phyloP scores from a whole-genome alignment of 2,329 filamentous ascomycete genomes.

The Penicillium thymicola region DNA sequence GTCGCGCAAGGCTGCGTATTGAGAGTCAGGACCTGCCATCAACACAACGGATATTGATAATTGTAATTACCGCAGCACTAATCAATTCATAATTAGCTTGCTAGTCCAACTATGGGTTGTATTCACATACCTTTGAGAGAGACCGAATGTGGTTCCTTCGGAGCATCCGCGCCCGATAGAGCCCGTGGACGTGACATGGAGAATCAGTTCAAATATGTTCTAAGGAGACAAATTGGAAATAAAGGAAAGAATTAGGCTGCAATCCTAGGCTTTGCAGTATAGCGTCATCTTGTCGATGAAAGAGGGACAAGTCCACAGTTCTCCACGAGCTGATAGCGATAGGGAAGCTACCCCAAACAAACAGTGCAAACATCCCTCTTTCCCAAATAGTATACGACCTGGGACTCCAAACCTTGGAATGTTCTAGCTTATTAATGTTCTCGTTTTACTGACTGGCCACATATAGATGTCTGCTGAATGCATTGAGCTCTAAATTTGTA shows the following conservation, averaged over 20 bases:
- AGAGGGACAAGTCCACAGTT: slow-evolving; percentile 5
- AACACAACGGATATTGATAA: neutral
- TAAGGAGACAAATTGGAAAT: neutral
- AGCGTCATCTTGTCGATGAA: slow-evolving; percentile 13
- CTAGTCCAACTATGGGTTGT: neutral
- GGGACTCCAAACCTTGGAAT: neutral
- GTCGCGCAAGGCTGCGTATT: slow-evolving; percentile 68
- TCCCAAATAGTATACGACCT: neutral
- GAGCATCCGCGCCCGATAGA: slow-evolving; percentile 42
- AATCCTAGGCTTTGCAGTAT: neutral
- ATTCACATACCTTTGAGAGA: slow-evolving; percentile 63
- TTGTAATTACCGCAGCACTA: slow-evolving; percentile 38
- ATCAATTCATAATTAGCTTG: slow-evolving; percentile 18
- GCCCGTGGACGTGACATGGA: slow-evolving; percentile 45
- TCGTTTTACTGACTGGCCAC: neutral
- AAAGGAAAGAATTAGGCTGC: neutral
- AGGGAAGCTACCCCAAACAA: slow-evolving; percentile 25
- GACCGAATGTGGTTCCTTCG: slow-evolving; percentile 73
- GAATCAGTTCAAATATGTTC: neutral
- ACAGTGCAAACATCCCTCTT: slow-evolving; percentile 18
- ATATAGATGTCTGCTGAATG: neutral
- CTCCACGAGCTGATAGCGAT: slow-evolving; percentile 17
- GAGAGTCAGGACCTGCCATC: slow-evolving; percentile 1
- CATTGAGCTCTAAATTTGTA: neutral
- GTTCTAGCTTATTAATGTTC: neutral